Evolutionary conservation across 2,329 filamentous ascomycete species (phyloP).

Genomic region (Penicillium brevicompactum): DNA sequence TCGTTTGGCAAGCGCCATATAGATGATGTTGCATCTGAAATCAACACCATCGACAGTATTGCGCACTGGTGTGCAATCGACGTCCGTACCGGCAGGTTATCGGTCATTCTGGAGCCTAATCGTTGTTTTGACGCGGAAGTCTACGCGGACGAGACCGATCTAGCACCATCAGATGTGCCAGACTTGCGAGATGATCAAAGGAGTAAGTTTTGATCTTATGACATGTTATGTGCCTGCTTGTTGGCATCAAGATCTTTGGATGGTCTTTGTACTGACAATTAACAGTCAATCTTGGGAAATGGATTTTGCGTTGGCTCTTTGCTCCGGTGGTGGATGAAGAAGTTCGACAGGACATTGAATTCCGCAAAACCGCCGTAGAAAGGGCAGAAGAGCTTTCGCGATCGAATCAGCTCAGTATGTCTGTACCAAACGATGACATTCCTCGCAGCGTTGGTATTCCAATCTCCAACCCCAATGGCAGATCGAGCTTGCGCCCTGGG

Average conservation of each 20-base stretch:
- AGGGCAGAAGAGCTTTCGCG: slow-evolving; percentile 61
- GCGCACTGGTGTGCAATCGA: slow-evolving; percentile 97
- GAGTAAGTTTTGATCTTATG: slow-evolving; percentile 59
- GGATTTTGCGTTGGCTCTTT: slow-evolving; percentile 92
- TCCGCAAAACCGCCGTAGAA: slow-evolving; percentile 70
- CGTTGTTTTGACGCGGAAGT: slow-evolving; percentile 98
- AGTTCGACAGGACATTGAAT: slow-evolving; percentile 74
- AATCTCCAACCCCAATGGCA: slow-evolving; percentile 36
- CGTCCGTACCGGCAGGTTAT: slow-evolving; percentile 86
- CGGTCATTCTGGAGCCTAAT: slow-evolving; percentile 87
- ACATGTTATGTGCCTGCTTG: background rate
- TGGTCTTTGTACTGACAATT: background rate
- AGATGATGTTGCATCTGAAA: slow-evolving; percentile 82
- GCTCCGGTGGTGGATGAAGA: slow-evolving; percentile 87
- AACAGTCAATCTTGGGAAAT: slow-evolving; percentile 90
- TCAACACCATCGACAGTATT: slow-evolving; percentile 86
- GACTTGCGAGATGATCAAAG: slow-evolving; percentile 92
- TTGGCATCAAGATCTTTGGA: background rate
- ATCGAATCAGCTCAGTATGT: slow-evolving; percentile 59
- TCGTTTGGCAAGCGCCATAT: slow-evolving; percentile 94
- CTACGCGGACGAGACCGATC: slow-evolving; percentile 84
- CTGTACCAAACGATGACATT: slow-evolving; percentile 58
- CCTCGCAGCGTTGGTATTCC: slow-evolving; percentile 31
- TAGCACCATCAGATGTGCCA: slow-evolving; percentile 63
- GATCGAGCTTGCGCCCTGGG: slow-evolving; percentile 61